Evolutionary conservation across 2,329 filamentous ascomycete genomes (phyloP).

Genomic region (Onygenales sp.): DNA sequence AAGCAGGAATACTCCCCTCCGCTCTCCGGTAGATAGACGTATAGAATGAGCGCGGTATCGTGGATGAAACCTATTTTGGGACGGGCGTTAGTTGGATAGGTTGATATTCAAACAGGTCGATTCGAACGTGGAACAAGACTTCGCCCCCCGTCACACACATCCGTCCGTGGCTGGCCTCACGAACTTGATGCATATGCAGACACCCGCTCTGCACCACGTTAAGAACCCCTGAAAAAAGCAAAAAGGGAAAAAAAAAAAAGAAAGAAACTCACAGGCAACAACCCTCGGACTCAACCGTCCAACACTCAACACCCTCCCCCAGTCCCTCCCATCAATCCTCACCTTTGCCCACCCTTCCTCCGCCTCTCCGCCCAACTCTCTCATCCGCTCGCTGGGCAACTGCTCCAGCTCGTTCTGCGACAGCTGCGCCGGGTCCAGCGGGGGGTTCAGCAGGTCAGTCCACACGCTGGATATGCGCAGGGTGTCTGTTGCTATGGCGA

Average conservation of each 20-base stretch:
- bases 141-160: no score
- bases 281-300: slow-evolving; percentile 81
- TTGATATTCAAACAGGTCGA: not conserved
- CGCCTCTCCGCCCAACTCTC: slow-evolving; percentile 51
- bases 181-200: no score
- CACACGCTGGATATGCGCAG: slow-evolving; percentile 79
- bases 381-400: slow-evolving; percentile 74
- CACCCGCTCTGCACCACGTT: no score
- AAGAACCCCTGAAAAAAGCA: not conserved
- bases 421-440: slow-evolving; percentile 70
- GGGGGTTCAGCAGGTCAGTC: slow-evolving; percentile 77
- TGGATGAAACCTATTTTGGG: slow-evolving; percentile 31
- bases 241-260: not conserved
- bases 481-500: slow-evolving; percentile 73
- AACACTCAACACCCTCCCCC: slow-evolving; percentile 88
- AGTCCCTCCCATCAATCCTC: slow-evolving; percentile 84
- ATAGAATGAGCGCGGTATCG: slow-evolving; percentile 36
- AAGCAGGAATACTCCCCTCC: slow-evolving; percentile 37
- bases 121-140: not conserved
- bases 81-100: not conserved
- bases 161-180: no score
- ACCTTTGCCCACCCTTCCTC: slow-evolving; percentile 83
- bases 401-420: slow-evolving; percentile 56
- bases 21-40: slow-evolving; percentile 36
- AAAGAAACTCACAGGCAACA: slow-evolving; percentile 62